Conservation (phyloP, 768 basidiomycete species). For the Amanita thiersii region DNA sequence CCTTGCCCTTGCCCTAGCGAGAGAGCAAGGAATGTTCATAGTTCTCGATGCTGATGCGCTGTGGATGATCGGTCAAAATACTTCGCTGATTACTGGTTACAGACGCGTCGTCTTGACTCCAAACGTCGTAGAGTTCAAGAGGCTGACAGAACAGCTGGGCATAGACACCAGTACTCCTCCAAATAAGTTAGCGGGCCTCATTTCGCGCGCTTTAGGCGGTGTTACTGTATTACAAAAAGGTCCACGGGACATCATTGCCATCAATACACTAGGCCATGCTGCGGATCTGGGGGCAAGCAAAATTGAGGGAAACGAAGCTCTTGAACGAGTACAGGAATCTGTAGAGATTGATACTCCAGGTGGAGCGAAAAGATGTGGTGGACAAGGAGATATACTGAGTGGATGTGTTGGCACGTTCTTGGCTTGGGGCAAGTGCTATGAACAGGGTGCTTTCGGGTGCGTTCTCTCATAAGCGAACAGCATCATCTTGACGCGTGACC, state of each 20-base stretch:
- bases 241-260: slow-evolving; percentile 70
- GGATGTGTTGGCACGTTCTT: slow-evolving; percentile 84
- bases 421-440: slow-evolving; percentile 94
- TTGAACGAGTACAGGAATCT: slow-evolving; percentile 48
- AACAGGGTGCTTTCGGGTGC: slow-evolving; percentile 76
- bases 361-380: slow-evolving; percentile 88
- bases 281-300: slow-evolving; percentile 37
- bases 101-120: slow-evolving; percentile 86
- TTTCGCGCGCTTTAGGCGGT: slow-evolving; percentile 75
- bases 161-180: slow-evolving; percentile 45
- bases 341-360: slow-evolving; percentile 65
- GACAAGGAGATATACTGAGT: slow-evolving; percentile 91
- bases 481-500: background rate
- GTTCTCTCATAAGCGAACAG: slow-evolving; percentile 13
- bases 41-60: slow-evolving; percentile 95
- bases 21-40: slow-evolving; percentile 70
- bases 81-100: slow-evolving; percentile 74
- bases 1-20: slow-evolving; percentile 68
- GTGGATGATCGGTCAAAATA: slow-evolving; percentile 71
- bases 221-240: slow-evolving; percentile 92
- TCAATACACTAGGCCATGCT: slow-evolving; percentile 54
- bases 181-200: slow-evolving; percentile 51
- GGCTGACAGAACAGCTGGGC: slow-evolving; percentile 69
- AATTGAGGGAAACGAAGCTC: slow-evolving; percentile 34
- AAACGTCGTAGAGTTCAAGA: slow-evolving; percentile 88